phyloP scores from a whole-genome alignment of 2,329 filamentous ascomycete genomes.

The Aspergillus vadensis region DNA sequence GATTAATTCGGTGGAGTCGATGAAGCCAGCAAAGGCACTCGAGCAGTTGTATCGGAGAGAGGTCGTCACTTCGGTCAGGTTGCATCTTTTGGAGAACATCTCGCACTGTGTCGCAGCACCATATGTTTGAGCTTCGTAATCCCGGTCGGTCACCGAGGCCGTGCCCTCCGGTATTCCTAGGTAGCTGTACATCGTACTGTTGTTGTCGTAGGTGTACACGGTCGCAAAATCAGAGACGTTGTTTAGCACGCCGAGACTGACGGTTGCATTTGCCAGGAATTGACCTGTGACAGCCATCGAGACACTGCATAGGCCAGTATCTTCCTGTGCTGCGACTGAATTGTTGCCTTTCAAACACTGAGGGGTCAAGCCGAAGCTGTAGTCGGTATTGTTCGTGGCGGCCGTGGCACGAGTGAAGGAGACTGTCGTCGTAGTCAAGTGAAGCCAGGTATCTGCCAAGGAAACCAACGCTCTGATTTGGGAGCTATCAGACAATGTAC shows the following conservation, averaged over 20 bases:
- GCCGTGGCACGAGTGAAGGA: conserved; percentile 15
- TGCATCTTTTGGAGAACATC: conserved; percentile 21
- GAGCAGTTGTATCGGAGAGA: neutral
- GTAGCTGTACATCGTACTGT: neutral
- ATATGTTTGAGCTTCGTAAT: conserved; percentile 24
- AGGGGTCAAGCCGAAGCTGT: conserved; percentile 7
- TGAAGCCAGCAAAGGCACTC: neutral
- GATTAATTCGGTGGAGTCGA: neutral
- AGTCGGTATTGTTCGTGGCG: neutral
- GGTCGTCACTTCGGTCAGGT: conserved; percentile 5
- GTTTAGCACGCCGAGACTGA: neutral
- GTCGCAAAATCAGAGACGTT: neutral
- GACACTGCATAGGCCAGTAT: neutral
- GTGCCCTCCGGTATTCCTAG: neutral
- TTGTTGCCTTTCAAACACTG: conserved; percentile 2
- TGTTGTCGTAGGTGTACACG: neutral
- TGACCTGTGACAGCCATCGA: neutral
- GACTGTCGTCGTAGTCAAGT: conserved; percentile 27
- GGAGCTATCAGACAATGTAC: neutral
- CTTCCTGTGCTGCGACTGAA: neutral
- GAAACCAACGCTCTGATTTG: conserved; percentile 18
- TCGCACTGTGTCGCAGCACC: conserved; percentile 21
- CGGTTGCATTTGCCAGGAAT: neutral
- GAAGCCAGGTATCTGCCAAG: conserved; percentile 29
- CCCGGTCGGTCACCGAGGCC: conserved; percentile 2